A percentile compares a stretch with the other conserved stretches of the same genome.
These are phyloP conservation scores for Penicillium sp. DNA, from an alignment of 2,329 filamentous ascomycete genomes.

Conservation along the genomic window DNA sequence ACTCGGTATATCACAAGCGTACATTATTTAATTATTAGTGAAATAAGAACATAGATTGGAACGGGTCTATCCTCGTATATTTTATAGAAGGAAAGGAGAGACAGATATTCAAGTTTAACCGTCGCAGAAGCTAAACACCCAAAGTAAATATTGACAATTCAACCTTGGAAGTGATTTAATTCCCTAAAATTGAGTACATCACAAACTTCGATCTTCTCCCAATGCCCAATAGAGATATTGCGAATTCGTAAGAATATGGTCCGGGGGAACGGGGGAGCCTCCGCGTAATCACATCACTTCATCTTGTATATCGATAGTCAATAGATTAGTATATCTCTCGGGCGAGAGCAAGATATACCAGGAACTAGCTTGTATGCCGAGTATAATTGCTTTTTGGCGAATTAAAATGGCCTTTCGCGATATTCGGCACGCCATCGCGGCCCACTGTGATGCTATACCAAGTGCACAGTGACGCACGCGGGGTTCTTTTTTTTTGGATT, in stretches of 20 bases:
- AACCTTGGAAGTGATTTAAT: background rate
- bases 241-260: background rate
- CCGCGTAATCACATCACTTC: background rate
- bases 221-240: background rate
- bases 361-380: background rate
- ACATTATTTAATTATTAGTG: no score
- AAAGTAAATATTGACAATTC: background rate
- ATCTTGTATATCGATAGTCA: background rate
- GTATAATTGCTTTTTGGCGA: slow-evolving; percentile 6
- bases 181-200: background rate
- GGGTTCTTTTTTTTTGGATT: background rate
- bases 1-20: no score
- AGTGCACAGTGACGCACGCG: slow-evolving; percentile 7
- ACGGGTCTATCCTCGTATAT: background rate
- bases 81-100: background rate
- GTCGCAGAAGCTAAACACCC: background rate
- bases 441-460: slow-evolving; percentile 31
- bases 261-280: background rate
- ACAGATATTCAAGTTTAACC: background rate
- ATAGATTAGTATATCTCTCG: background rate
- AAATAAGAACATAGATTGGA: background rate
- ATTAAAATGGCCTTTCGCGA: background rate
- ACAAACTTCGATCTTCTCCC: background rate
- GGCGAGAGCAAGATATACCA: background rate
- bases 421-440: slow-evolving; percentile 26